Base-by-base conservation (phyloP, 106 monocot species). In the Dioscorea alata region DNA sequence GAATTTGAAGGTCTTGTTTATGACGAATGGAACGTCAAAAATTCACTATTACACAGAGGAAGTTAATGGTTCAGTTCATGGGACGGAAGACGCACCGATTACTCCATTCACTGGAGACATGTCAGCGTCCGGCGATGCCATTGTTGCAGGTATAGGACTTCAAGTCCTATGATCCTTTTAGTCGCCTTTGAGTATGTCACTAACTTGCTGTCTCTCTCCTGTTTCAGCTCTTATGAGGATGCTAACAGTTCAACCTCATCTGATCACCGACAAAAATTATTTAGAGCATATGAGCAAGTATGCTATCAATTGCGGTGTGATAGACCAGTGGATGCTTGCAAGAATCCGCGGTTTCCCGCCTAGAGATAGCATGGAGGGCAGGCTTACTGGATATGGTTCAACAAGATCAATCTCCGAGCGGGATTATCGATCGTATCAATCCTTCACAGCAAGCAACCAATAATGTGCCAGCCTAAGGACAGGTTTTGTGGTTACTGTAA, bases 81-180 rank as follows among this genome's bases (percentile, higher is more conserved):
- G 94, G 24, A 90, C 84, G 83, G 94, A 94, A 77, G 94, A 94
- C 69, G 75, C 90, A 20, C 94, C 89, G 10, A 81, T 94, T 31
- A 79, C 83, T 54, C 90, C 94, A 6, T 94, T 85, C 75, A 94
- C 90, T 0, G 68, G 85, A 19, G 94, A 94, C 48, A 94, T 94
- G 94, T 88, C 94, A 23, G 74, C 66, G 21, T 80, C 90, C 8
- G 94, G 90, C 12, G 90, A 94, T 65, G 94, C 87, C 52, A 71
- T 94, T 58, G 94, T 85, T 79, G 87, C 94, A 76, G 94, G 94
- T 90, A 85, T 18, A 60, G n/a, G 6, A 54, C 57, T 64, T 53
- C 17, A 19, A 15, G 0, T 51, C 54, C 4, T 22, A 23, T 59
- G 0, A 59, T 59, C 23, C 22, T 22, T 59, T 4, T 59, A 22